phyloP scores from a whole-genome alignment of 805 yeast genomes.

The Hanseniaspora vineae region DNA sequence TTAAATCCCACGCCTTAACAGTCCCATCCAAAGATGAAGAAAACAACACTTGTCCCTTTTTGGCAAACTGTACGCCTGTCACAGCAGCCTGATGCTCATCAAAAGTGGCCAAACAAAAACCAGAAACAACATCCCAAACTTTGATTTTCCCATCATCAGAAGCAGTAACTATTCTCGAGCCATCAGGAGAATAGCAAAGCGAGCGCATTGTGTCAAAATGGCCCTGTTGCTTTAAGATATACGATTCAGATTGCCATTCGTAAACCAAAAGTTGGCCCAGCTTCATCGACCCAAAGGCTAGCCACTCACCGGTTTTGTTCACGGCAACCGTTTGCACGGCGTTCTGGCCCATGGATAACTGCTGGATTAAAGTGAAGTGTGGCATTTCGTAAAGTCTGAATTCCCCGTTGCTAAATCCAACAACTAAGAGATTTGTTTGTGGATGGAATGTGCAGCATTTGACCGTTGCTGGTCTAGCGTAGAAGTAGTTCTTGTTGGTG shows the following conservation, averaged over 20 bases:
- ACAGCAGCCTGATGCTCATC: constrained; percentile 85
- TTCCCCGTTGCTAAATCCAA: constrained; percentile 82
- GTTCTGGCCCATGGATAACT: constrained; percentile 82
- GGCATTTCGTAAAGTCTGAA: constrained; percentile 86
- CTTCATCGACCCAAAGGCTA: constrained; percentile 84
- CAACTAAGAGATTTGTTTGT: constrained; percentile 55
- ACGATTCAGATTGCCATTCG: constrained; percentile 98
- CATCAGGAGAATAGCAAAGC: constrained; percentile 86
- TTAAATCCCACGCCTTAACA: constrained; percentile 91
- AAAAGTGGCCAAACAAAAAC: constrained; percentile 86
- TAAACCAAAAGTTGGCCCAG: constrained; percentile 91
- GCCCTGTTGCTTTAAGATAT: constrained; percentile 90
- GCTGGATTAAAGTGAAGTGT: constrained; percentile 66
- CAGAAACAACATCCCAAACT: constrained; percentile 89
- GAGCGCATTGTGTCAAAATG: constrained; percentile 87
- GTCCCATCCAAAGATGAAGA: constrained; percentile 93
- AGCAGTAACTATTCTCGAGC: constrained; percentile 82
- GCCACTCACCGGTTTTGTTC: constrained; percentile 87
- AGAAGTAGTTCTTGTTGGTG: constrained; percentile 58
- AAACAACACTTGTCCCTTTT: constrained; percentile 80
- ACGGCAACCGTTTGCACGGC: constrained; percentile 72
- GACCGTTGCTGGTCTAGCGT: constrained; percentile 50
- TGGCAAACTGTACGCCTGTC: constrained; percentile 77
- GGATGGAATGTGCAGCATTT: constrained; percentile 80
- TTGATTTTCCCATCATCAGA: constrained; percentile 95